A percentile compares a stretch with the other conserved stretches of the same genome.
These are phyloP conservation scores for Colletotrichum scovillei DNA, from an alignment of 2,329 filamentous ascomycete genomes.

Conservation along the genomic window DNA sequence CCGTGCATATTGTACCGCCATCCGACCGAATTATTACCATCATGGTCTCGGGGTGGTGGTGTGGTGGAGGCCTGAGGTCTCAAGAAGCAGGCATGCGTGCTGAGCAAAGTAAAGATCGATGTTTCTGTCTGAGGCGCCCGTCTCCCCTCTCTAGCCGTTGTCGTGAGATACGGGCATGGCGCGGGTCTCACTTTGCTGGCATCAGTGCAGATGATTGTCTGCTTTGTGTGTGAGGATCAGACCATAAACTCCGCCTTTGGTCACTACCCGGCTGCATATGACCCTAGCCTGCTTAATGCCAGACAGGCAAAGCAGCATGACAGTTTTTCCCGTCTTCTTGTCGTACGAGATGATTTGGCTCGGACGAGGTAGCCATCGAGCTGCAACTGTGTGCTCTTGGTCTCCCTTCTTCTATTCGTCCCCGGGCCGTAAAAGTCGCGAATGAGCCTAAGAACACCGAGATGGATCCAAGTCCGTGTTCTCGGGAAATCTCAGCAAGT, in stretches of 20 bases:
- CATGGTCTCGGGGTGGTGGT: constrained; percentile 19
- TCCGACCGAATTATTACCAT: constrained; percentile 22
- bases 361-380: background rate
- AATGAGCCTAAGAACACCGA: background rate
- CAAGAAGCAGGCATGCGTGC: constrained; percentile 9
- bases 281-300: constrained; percentile 21
- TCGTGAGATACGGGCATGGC: constrained; percentile 13
- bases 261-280: constrained; percentile 26
- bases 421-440: background rate
- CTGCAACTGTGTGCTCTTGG: background rate
- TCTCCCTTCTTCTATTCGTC: background rate
- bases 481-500: constrained; percentile 26
- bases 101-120: constrained; percentile 15
- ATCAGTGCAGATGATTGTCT: constrained; percentile 19
- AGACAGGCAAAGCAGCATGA: constrained; percentile 15
- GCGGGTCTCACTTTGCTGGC: constrained; percentile 24
- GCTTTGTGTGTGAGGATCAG: constrained; percentile 26
- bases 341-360: constrained; percentile 16
- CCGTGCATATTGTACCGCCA: constrained; percentile 26
- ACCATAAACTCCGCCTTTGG: constrained; percentile 30
- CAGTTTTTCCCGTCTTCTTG: background rate
- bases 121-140: background rate
- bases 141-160: background rate
- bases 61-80: constrained; percentile 10
- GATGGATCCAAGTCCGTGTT: constrained; percentile 36